Conservation (phyloP, 495 filamentous ascomycete species). For the Talaromyces stipitatus region DNA sequence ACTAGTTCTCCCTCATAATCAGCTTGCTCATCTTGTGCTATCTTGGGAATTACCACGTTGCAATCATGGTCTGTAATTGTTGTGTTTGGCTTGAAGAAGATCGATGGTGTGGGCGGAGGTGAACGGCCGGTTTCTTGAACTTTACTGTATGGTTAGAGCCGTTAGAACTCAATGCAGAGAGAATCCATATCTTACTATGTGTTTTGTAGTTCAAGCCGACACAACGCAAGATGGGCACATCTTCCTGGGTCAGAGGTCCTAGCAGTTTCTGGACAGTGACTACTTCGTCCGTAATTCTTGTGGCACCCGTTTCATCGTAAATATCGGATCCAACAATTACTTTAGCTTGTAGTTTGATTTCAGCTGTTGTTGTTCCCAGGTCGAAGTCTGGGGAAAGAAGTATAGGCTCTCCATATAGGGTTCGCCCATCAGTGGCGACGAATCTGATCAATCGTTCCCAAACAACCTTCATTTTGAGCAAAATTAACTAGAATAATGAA, state of each 20-base stretch:
- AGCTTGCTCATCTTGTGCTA: slow-evolving; percentile 39
- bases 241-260: slow-evolving; percentile 23
- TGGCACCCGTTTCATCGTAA: slow-evolving; percentile 26
- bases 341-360: slow-evolving; percentile 27
- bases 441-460: slow-evolving; percentile 47
- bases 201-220: slow-evolving; percentile 34
- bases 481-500: no score
- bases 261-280: slow-evolving; percentile 28
- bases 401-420: slow-evolving; percentile 41
- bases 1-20: slow-evolving; percentile 50
- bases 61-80: slow-evolving; percentile 31
- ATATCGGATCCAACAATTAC: slow-evolving; percentile 32
- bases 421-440: slow-evolving; percentile 32
- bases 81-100: slow-evolving; percentile 44
- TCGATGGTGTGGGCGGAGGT: slow-evolving; percentile 38
- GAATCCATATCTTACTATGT: slow-evolving; percentile 22
- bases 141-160: slow-evolving; percentile 7
- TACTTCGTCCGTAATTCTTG: slow-evolving; percentile 23
- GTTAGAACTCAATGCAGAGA: background rate
- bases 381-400: slow-evolving; percentile 25
- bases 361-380: slow-evolving; percentile 27
- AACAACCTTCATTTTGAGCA: background rate
- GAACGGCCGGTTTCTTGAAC: slow-evolving; percentile 41
- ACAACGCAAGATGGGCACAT: slow-evolving; percentile 32
- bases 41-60: slow-evolving; percentile 36